These are phyloP conservation scores for Populus alba DNA, from an alignment of 345 rosid species.

Conservation along the genomic window DNA sequence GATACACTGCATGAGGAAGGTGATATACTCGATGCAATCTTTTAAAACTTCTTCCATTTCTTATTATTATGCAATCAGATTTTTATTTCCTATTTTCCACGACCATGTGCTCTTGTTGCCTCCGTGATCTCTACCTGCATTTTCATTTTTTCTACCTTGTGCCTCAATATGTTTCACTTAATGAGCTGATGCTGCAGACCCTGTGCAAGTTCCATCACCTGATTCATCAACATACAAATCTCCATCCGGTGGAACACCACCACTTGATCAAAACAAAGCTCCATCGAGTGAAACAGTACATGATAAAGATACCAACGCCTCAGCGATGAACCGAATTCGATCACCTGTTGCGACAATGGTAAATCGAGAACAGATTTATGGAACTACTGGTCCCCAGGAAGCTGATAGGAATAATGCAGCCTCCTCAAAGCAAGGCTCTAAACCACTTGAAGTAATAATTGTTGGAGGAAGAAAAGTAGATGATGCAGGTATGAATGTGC, in stretches of 20 bases:
- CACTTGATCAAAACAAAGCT: neutral
- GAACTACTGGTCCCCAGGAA: neutral
- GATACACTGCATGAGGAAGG: neutral
- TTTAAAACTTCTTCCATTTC: neutral
- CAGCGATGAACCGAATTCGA: neutral
- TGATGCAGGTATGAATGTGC: no score
- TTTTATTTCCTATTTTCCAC: neutral
- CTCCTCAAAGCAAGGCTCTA: neutral
- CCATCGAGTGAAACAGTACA: neutral
- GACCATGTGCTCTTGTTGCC: neutral
- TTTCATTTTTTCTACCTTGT: neutral
- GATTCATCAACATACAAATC: neutral
- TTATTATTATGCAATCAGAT: neutral
- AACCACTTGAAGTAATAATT: neutral
- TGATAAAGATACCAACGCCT: neutral
- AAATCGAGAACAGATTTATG: no score
- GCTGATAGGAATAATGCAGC: neutral
- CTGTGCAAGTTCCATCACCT: neutral
- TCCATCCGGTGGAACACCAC: neutral
- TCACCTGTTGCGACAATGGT: neutral
- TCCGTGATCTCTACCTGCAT: neutral
- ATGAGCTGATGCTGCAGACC: neutral
- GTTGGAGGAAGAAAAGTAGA: neutral
- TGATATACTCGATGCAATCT: neutral
- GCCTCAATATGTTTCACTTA: neutral